Conservation (phyloP, 2,329 filamentous ascomycete species). For the Scortechinia acanthostroma region DNA sequence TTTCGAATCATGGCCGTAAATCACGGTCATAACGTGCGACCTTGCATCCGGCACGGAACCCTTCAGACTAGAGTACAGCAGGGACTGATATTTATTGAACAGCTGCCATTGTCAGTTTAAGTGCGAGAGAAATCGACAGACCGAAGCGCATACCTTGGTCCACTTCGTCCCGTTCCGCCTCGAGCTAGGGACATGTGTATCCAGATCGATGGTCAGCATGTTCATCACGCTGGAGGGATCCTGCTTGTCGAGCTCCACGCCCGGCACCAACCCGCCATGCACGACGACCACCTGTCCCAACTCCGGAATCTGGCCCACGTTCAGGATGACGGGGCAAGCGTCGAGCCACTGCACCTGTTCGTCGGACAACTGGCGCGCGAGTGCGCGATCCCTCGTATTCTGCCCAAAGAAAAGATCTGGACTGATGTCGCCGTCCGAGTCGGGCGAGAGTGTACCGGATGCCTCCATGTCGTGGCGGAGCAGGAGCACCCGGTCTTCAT, state of each 20-base stretch:
- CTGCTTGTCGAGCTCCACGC: slow-evolving; percentile 46
- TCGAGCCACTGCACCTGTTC: slow-evolving; percentile 41
- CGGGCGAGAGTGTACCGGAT: slow-evolving; percentile 10
- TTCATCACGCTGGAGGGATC: slow-evolving; percentile 60
- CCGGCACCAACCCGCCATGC: slow-evolving; percentile 55
- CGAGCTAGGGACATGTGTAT: slow-evolving; percentile 47
- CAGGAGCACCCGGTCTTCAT: slow-evolving; percentile 59
- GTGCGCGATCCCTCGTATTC: slow-evolving; percentile 13
- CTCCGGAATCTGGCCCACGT: slow-evolving; percentile 34
- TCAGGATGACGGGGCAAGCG: slow-evolving; percentile 47
- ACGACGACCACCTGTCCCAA: slow-evolving; percentile 48
- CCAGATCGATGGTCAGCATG: slow-evolving; percentile 55
- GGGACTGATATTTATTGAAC: not conserved
- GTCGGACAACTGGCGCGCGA: slow-evolving; percentile 36
- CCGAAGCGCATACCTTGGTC: slow-evolving; percentile 29
- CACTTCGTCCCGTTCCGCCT: slow-evolving; percentile 37
- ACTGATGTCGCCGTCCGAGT: not conserved
- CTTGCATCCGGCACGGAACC: slow-evolving; percentile 6
- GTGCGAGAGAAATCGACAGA: slow-evolving; percentile 3
- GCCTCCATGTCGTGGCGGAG: slow-evolving; percentile 29
- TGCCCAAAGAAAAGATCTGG: not conserved
- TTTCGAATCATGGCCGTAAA: slow-evolving; percentile 57
- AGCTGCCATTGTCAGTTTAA: not conserved
- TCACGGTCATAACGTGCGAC: slow-evolving; percentile 35
- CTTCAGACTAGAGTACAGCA: not conserved